A percentile compares a stretch with the other conserved stretches of the same genome.
These are phyloP conservation scores for Arctium minus DNA, from an alignment of 129 eudicot species.

Conservation along the genomic window DNA sequence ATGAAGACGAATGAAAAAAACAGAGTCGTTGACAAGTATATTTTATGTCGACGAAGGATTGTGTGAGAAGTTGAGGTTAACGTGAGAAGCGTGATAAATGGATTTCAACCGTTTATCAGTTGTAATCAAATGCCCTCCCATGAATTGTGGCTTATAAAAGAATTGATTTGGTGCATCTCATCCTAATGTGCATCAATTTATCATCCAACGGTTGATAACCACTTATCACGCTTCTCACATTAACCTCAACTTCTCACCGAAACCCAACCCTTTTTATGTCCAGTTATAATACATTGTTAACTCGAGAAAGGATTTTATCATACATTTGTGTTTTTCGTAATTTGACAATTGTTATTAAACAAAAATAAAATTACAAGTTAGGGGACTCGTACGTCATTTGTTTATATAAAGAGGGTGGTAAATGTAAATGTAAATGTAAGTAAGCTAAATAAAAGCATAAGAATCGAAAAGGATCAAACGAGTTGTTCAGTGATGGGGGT, in stretches of 20 bases:
- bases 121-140: no score
- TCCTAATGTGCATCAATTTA: no score
- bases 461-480: constrained; percentile 1
- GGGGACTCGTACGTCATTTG: constrained; percentile 1
- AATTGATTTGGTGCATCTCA: no score
- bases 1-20: background rate
- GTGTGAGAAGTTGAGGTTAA: no score
- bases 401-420: background rate
- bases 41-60: no score
- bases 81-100: no score
- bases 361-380: background rate
- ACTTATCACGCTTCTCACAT: no score
- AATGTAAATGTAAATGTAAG: background rate
- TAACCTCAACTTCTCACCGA: no score
- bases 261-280: no score
- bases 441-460: constrained; percentile 5
- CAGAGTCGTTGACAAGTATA: background rate
- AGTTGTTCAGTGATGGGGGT: constrained; percentile 18
- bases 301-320: background rate
- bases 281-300: background rate
- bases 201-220: no score
- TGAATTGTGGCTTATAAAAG: no score
- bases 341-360: background rate
- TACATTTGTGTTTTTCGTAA: background rate
- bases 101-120: no score